These are phyloP conservation scores for Inonotus obliquus DNA, from an alignment of 1,284 basidiomycete genomes.

Conservation along the genomic window DNA sequence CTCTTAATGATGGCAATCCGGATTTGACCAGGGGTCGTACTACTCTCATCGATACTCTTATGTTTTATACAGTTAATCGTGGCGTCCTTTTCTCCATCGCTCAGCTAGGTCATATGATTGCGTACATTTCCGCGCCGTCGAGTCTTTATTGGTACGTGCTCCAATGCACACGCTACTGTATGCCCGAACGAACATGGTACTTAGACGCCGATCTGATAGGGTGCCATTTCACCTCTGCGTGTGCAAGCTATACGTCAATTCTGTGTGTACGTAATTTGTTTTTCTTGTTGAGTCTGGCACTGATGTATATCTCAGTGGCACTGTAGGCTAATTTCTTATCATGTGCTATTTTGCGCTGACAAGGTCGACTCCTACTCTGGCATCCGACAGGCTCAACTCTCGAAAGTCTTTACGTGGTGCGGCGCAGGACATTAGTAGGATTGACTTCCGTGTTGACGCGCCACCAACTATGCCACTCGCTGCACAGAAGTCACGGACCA, in stretches of 20 bases:
- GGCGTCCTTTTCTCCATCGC: conserved; percentile 8
- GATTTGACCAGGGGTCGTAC: background rate
- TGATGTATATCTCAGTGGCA: background rate
- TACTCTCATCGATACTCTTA: background rate
- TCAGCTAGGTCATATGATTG: conserved; percentile 2
- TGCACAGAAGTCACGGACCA: background rate
- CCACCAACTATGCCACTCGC: background rate
- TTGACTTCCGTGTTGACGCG: background rate
- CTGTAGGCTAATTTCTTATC: background rate
- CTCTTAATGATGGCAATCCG: background rate
- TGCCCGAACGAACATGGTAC: background rate
- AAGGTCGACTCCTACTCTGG: background rate
- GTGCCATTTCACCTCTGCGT: conserved; percentile 10
- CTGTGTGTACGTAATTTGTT: conserved; percentile 1
- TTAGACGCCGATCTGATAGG: background rate
- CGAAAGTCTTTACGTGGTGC: background rate
- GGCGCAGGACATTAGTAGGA: conserved; percentile 5
- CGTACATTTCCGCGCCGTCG: background rate
- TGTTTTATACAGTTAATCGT: conserved; percentile 10
- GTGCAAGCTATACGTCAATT: conserved; percentile 14
- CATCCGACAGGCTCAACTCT: conserved; percentile 2
- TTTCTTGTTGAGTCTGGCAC: background rate
- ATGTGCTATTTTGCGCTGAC: background rate
- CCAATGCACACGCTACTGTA: background rate
- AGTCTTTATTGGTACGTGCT: conserved; percentile 7